Conservation (phyloP, 768 basidiomycete genomes). For the Leucocoprinus birnbaumii region DNA sequence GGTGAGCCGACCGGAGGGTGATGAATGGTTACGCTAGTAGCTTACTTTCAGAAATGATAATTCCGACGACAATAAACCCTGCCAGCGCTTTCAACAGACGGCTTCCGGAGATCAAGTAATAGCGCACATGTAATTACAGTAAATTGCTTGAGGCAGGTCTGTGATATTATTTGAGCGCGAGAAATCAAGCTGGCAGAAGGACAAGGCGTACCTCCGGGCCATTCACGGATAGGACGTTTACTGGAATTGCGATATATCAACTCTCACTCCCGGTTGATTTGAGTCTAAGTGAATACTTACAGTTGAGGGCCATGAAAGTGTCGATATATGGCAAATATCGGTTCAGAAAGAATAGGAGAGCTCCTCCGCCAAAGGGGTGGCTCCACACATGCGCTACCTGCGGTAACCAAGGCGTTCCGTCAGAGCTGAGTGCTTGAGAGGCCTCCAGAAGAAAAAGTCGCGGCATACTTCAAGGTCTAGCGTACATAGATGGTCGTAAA, state of each 20-base stretch:
- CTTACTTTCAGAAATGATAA: slow-evolving; percentile 34
- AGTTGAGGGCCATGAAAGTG: slow-evolving; percentile 29
- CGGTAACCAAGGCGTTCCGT: not conserved
- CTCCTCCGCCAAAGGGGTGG: slow-evolving; percentile 24
- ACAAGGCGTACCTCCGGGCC: slow-evolving; percentile 19
- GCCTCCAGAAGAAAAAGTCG: too few relatives aligned
- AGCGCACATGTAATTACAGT: slow-evolving; percentile 29
- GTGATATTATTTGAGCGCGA: not conserved
- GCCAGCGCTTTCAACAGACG: not conserved
- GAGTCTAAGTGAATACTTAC: slow-evolving; percentile 17
- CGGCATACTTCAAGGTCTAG: slow-evolving; percentile 29
- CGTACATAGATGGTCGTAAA: slow-evolving; percentile 34
- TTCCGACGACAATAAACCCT: slow-evolving; percentile 33
- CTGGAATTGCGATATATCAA: not conserved
- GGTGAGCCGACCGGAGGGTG: too few relatives aligned
- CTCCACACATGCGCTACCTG: slow-evolving; percentile 34
- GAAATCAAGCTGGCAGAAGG: not conserved
- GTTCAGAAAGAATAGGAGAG: slow-evolving; percentile 34
- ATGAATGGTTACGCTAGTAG: not conserved
- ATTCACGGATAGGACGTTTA: slow-evolving; percentile 15
- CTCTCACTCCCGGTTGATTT: not conserved
- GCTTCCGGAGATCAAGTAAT: not conserved
- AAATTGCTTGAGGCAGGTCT: slow-evolving; percentile 24
- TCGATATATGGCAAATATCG: slow-evolving; percentile 38
- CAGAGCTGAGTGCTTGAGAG: not conserved